Conservation (phyloP, 1,284 basidiomycete species). For the Lentinus polychrous region DNA sequence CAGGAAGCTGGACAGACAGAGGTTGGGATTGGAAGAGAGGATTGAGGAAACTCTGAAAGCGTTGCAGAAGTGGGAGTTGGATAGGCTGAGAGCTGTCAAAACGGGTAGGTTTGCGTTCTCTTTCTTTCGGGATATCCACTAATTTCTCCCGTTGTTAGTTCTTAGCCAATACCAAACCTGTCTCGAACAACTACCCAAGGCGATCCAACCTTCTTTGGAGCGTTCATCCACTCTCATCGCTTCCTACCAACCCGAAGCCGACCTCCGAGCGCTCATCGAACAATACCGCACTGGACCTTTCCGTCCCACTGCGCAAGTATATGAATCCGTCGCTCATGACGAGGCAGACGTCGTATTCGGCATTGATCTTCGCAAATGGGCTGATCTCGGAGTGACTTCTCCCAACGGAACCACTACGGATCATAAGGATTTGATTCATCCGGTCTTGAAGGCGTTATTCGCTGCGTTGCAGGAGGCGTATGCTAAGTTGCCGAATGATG, state of each 20-base stretch:
- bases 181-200: slow-evolving; percentile 61
- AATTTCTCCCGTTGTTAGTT: slow-evolving; percentile 33
- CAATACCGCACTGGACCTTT: slow-evolving; percentile 87
- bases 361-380: slow-evolving; percentile 83
- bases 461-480: slow-evolving; percentile 63
- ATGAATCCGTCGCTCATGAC: slow-evolving; percentile 76
- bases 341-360: slow-evolving; percentile 83
- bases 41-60: slow-evolving; percentile 77
- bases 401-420: slow-evolving; percentile 28
- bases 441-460: slow-evolving; percentile 68
- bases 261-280: slow-evolving; percentile 79
- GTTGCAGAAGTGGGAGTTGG: slow-evolving; percentile 81
- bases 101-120: slow-evolving; percentile 40
- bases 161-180: slow-evolving; percentile 81
- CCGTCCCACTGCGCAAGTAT: slow-evolving; percentile 75
- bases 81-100: slow-evolving; percentile 77
- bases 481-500: slow-evolving; percentile 51
- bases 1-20: slow-evolving; percentile 71
- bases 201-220: slow-evolving; percentile 57
- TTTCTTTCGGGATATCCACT: slow-evolving; percentile 3
- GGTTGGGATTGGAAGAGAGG: slow-evolving; percentile 77
- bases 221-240: slow-evolving; percentile 70
- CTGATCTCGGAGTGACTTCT: slow-evolving; percentile 59
- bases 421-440: slow-evolving; percentile 59
- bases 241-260: slow-evolving; percentile 80